Percentiles rank a stretch among this genome's conserved stretches.
Evolutionary conservation across 768 basidiomycete species (phyloP).

Genomic region (Leccinum broughii): DNA sequence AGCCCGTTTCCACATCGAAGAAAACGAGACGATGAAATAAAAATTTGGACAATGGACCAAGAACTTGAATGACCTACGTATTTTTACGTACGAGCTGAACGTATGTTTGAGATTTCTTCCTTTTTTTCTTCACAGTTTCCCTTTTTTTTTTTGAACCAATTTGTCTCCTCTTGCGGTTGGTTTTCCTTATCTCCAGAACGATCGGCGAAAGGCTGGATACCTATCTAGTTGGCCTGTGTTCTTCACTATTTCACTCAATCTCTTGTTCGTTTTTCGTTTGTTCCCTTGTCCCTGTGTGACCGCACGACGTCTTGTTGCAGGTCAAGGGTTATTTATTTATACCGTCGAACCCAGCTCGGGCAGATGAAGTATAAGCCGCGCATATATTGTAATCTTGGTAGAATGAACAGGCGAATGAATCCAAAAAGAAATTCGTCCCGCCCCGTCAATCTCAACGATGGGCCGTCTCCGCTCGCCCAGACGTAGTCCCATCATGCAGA

Average conservation of each 20-base stretch:
- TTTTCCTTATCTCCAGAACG: conserved; percentile 16
- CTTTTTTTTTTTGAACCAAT: no score
- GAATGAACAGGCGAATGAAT: no score
- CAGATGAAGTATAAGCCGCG: no score
- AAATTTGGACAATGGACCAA: conserved; percentile 17
- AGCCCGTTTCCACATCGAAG: neutral
- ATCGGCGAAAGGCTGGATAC: conserved; percentile 28
- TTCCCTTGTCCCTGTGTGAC: conserved; percentile 2
- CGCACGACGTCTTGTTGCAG: neutral
- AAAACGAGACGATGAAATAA: neutral
- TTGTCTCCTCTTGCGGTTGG: no score
- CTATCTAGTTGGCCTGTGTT: conserved; percentile 31
- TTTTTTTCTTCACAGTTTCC: neutral
- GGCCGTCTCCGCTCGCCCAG: conserved; percentile 18
- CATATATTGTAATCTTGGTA: no score
- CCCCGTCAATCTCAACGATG: conserved; percentile 23
- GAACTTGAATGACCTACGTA: conserved; percentile 16
- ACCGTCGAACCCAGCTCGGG: conserved; percentile 16
- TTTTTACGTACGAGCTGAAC: conserved; percentile 24
- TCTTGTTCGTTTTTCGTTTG: conserved; percentile 1
- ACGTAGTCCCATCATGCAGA: conserved; percentile 26
- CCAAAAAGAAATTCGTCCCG: conserved; percentile 18
- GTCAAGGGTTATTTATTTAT: conserved; percentile 26
- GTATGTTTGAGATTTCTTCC: conserved; percentile 13
- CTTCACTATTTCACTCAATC: neutral